Evolutionary conservation across 2,329 filamentous ascomycete genomes (phyloP).

Genomic region (Pyricularia sp.): DNA sequence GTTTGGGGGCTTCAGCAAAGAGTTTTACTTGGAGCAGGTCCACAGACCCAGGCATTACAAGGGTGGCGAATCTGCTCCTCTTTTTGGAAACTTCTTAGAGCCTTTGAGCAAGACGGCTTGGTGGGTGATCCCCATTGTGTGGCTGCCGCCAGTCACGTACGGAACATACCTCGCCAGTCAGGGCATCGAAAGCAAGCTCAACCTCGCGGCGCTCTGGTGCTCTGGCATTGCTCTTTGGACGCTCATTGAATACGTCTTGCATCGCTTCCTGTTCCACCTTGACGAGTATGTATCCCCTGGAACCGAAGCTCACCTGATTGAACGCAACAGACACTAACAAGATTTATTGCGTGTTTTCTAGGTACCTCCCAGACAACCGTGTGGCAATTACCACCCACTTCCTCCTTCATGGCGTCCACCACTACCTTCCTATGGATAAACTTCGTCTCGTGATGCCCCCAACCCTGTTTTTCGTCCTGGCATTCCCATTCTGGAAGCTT

Average conservation of each 20-base stretch:
- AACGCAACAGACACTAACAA: neutral
- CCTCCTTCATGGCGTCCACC: conserved; percentile 89
- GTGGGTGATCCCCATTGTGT: conserved; percentile 76
- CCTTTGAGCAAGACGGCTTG: conserved; percentile 90
- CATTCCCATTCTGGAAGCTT: conserved; percentile 83
- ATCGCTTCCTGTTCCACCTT: conserved; percentile 86
- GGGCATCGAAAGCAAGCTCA: conserved; percentile 39
- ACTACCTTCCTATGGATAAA: conserved; percentile 98
- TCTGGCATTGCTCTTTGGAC: conserved; percentile 74
- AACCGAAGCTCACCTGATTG: neutral
- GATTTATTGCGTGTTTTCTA: conserved; percentile 19
- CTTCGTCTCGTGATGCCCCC: conserved; percentile 97
- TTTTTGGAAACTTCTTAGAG: conserved; percentile 98
- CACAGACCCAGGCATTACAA: conserved; percentile 93
- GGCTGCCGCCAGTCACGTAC: conserved; percentile 70
- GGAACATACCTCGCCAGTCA: conserved; percentile 52
- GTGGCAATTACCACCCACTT: conserved; percentile 82
- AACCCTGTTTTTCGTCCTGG: conserved; percentile 69
- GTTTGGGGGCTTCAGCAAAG: conserved; percentile 75
- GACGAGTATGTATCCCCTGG: conserved; percentile 55
- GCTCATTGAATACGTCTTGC: conserved; percentile 75
- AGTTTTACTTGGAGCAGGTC: conserved; percentile 95
- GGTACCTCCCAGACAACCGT: conserved; percentile 81
- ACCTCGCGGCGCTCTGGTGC: conserved; percentile 48
- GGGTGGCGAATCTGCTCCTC: conserved; percentile 77